Evolutionary conservation across 148 eudicot genomes (phyloP).

Genomic region (Rhododendron vialii): DNA sequence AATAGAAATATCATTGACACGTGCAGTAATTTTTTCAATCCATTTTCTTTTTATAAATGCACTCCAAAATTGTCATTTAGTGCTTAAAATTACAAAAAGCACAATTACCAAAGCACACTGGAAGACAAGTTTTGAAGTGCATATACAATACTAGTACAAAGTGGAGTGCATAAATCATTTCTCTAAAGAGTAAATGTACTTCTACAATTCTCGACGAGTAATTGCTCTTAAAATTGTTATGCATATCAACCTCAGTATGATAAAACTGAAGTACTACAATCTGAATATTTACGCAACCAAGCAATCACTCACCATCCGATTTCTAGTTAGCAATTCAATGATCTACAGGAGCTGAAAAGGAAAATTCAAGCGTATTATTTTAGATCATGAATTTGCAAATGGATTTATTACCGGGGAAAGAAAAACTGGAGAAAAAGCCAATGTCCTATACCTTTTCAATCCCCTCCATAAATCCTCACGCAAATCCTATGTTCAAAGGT

Average conservation of each 20-base stretch:
- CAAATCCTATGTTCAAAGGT: background rate
- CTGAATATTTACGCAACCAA: background rate
- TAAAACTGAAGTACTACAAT: background rate
- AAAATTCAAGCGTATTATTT: background rate
- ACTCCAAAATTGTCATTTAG: background rate
- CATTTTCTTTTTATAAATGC: background rate
- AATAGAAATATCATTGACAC: background rate
- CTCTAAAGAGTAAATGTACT: background rate
- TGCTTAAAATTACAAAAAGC: too few species aligned
- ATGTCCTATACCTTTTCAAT: background rate
- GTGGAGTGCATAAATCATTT: background rate
- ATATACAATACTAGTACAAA: too few species aligned
- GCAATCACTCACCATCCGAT: background rate
- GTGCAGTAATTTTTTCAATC: background rate
- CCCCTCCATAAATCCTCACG: background rate
- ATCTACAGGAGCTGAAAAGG: slow-evolving; percentile 2
- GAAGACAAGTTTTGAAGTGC: background rate
- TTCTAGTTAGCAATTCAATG: background rate
- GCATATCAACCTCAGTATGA: background rate
- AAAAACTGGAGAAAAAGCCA: background rate
- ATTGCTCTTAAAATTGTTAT: background rate
- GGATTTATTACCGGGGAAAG: background rate
- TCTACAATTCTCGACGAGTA: background rate
- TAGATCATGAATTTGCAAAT: background rate
- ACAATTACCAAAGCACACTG: too few species aligned